Percentiles rank a stretch among this genome's conserved stretches.
These are phyloP conservation scores for Carallia pectinifolia DNA, from an alignment of 345 rosid genomes.

Conservation along the genomic window DNA sequence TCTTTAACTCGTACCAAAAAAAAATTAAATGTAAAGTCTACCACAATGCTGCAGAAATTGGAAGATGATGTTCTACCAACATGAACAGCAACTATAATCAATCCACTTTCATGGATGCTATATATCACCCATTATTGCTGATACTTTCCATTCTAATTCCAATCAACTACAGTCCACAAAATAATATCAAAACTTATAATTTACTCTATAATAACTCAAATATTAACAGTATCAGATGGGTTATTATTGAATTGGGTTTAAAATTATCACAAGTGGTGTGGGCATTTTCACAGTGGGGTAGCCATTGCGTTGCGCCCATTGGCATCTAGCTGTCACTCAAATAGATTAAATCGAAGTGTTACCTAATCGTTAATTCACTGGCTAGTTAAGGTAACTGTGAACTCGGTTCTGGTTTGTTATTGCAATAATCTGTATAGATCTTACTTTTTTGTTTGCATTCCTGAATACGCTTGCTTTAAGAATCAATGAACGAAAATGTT, in stretches of 20 bases:
- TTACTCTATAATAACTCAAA: background rate
- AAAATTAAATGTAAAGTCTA: no score
- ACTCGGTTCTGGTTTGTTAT: background rate
- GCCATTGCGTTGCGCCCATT: background rate
- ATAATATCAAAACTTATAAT: no score
- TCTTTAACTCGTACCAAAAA: no score
- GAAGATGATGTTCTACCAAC: no score
- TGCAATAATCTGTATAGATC: background rate
- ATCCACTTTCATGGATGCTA: no score
- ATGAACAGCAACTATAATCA: no score
- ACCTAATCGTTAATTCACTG: background rate
- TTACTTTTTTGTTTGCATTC: background rate
- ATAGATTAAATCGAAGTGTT: background rate
- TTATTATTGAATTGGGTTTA: background rate
- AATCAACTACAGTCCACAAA: no score
- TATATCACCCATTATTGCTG: no score
- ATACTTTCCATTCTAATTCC: no score
- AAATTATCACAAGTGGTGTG: background rate
- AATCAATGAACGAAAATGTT: background rate
- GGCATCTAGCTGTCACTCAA: constrained; percentile 25
- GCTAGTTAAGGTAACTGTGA: no score
- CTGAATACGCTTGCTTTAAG: background rate
- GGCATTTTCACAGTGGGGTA: background rate
- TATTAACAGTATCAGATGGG: background rate
- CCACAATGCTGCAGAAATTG: no score